A percentile compares a stretch with the other conserved stretches of the same genome.
Evolutionary conservation across 345 rosid species (phyloP).

Genomic region (Populus nigra): DNA sequence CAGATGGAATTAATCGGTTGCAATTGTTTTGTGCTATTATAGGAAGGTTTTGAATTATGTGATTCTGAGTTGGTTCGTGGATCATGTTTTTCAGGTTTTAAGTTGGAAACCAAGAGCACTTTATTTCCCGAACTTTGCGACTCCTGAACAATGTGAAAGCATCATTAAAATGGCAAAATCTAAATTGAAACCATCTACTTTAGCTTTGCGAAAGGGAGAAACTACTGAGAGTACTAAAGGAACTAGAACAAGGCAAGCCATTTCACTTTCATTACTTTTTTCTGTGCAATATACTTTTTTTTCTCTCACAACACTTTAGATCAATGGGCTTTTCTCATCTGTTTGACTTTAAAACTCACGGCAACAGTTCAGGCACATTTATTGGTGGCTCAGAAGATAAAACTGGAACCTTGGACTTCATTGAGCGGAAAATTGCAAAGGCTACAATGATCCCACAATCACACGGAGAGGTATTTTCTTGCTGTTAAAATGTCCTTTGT

Average conservation of each 20-base stretch:
- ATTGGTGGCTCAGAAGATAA: constrained; percentile 63
- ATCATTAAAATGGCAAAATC: constrained; percentile 52
- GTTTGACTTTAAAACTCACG: not conserved
- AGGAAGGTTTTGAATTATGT: not conserved
- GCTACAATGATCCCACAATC: constrained; percentile 63
- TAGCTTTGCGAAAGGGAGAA: constrained; percentile 75
- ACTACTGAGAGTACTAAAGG: constrained; percentile 61
- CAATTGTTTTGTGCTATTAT: not conserved
- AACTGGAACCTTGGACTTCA: constrained; percentile 47
- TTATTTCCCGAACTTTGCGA: constrained; percentile 68
- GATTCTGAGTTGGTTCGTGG: not conserved
- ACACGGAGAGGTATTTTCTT: constrained; percentile 64
- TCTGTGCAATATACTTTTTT: not conserved
- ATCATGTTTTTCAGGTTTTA: constrained; percentile 42
- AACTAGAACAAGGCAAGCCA: constrained; percentile 63
- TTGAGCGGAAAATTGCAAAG: constrained; percentile 68
- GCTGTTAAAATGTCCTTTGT: not conserved
- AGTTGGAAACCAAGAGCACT: constrained; percentile 78
- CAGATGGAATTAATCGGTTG: not conserved
- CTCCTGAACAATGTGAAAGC: constrained; percentile 51
- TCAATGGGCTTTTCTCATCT: not conserved
- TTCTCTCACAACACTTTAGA: not conserved
- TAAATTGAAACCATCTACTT: constrained; percentile 51
- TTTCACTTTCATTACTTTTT: not conserved
- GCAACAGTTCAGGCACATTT: constrained; percentile 75